phyloP scores from a whole-genome alignment of 176 grass and related monocot genomes.

The Thinopyrum elongatum region DNA sequence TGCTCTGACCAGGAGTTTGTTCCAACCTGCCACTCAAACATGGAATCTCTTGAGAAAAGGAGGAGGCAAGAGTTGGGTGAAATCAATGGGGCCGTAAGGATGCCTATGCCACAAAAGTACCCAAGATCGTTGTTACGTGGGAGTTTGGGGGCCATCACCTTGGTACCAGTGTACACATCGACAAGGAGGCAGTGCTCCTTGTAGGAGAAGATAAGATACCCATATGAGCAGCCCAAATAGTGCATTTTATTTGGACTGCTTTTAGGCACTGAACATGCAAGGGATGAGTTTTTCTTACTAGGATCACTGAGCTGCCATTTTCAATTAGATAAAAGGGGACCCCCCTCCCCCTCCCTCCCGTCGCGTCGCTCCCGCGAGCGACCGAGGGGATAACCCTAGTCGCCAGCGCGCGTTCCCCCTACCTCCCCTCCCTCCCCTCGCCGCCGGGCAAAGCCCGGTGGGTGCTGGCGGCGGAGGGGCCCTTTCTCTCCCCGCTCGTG shows the following conservation, averaged over 20 bases:
- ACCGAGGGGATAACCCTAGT: too few relatives aligned
- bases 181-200: not conserved
- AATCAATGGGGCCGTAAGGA: not conserved
- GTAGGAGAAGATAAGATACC: not conserved
- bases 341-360: too few relatives aligned
- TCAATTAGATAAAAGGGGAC: not conserved
- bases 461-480: too few relatives aligned
- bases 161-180: not conserved
- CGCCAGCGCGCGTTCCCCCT: too few relatives aligned
- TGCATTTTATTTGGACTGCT: not conserved
- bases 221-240: not conserved
- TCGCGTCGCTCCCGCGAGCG: too few relatives aligned
- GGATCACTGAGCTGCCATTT: not conserved
- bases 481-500: too few relatives aligned
- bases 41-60: not conserved
- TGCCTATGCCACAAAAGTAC: not conserved
- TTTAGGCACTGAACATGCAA: not conserved
- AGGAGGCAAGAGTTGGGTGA: not conserved
- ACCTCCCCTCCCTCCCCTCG: too few relatives aligned
- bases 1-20: not conserved
- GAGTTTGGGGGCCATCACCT: not conserved
- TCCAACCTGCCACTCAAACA: not conserved
- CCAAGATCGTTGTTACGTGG: not conserved
- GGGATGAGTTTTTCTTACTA: not conserved
- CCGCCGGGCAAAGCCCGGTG: too few relatives aligned